Base-by-base conservation (phyloP, 352 stramenopile species). In the Phytophthora constricta region DNA sequence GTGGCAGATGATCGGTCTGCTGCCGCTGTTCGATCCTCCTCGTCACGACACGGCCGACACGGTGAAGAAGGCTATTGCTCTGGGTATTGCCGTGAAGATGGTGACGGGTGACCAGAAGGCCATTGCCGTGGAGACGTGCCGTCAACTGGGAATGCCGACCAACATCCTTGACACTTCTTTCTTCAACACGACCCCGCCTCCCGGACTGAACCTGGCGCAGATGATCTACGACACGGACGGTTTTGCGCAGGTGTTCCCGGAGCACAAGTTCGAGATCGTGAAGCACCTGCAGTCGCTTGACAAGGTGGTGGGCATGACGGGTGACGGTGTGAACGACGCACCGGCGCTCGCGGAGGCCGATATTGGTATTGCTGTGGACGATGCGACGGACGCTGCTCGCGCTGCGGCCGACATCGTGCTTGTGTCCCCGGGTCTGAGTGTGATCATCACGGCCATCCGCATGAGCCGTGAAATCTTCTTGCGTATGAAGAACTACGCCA, bases 61-160 rank as follows among this genome's bases (percentile, higher is more conserved):
- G 5, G 97, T 98, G 68, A 83, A 95, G 64, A 89, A 89, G 33
- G 89, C 95, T 7, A 84, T 97, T 66, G 82, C 93, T 65, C 79
- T 96, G 16, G 96, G 96, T 48, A 93, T 99, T 52, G 80, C 76
- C 1, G 94, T 99, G 27, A 98, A 98, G 79, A 98, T 98, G 95
- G 91, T 99, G 39, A 99, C 96, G 26, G 96, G 96, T 68, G 96
- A 99, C 68, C 96, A 98, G 74, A 80, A 86, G 37, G 80, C 91
- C 33, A 98, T 98, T 72, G 95, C 93, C 42, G 80, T 94, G 23
- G 91, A 98, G 79, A 99, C 95, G 53, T 93, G 89, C 58, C 87
- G 84, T 75, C 78, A 88, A 48, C 61, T 99, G 62, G 90, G 82
- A 72, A 96, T 98, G 82, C 92, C 86, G 16, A 92, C 84, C 7